Percentiles rank a stretch among this genome's conserved stretches.
These are phyloP conservation scores for Annulohypoxylon moriforme DNA, from an alignment of 495 filamentous ascomycete species.

Conservation along the genomic window DNA sequence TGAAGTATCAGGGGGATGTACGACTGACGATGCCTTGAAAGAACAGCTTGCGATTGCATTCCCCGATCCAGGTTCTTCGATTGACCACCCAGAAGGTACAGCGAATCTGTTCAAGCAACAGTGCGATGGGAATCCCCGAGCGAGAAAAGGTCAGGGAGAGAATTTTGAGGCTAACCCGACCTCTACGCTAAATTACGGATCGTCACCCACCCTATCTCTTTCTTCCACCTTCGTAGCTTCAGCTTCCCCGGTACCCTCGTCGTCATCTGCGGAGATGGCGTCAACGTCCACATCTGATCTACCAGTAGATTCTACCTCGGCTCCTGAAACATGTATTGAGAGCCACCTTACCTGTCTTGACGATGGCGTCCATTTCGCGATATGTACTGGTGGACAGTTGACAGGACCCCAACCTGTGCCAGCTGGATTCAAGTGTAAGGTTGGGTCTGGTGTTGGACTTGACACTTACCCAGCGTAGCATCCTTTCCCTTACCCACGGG, in stretches of 20 bases:
- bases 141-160: not conserved
- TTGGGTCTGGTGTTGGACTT: slow-evolving; percentile 36
- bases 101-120: slow-evolving; percentile 37
- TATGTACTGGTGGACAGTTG: slow-evolving; percentile 40
- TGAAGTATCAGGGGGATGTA: slow-evolving; percentile 31
- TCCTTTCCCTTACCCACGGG: not conserved
- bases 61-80: slow-evolving; percentile 39
- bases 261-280: not conserved
- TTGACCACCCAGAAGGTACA: slow-evolving; percentile 42
- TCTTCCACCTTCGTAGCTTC: slow-evolving; percentile 1
- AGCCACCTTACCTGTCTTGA: slow-evolving; percentile 42
- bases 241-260: not conserved
- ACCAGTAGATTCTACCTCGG: not conserved
- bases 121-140: slow-evolving; percentile 43
- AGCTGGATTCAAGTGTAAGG: slow-evolving; percentile 40
- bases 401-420: slow-evolving; percentile 35
- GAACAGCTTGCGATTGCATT: slow-evolving; percentile 49
- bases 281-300: slow-evolving; percentile 6
- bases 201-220: not conserved
- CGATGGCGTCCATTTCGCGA: slow-evolving; percentile 39
- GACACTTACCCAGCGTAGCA: slow-evolving; percentile 34
- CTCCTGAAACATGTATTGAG: slow-evolving; percentile 27
- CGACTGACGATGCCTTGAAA: slow-evolving; percentile 54
- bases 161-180: not conserved
- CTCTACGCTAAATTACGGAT: not conserved